phyloP scores from a whole-genome alignment of 306 rosid genomes.

The Lupinus albus region DNA sequence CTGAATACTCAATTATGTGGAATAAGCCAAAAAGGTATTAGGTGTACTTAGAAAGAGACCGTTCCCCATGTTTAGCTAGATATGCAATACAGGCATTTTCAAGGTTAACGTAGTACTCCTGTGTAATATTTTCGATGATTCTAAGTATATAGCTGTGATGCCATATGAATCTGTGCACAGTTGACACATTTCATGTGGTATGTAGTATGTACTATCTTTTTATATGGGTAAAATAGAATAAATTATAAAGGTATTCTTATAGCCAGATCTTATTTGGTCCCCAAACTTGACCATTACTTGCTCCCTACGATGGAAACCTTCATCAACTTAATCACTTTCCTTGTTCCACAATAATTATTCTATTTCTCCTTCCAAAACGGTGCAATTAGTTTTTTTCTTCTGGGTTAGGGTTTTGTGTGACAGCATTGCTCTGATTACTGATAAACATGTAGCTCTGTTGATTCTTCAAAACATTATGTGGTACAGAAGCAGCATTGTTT shows the following conservation, averaged over 20 bases:
- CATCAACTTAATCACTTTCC: background rate
- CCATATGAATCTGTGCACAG: background rate
- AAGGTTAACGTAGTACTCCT: background rate
- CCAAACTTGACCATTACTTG: conserved; percentile 3
- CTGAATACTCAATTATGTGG: background rate
- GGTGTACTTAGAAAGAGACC: background rate
- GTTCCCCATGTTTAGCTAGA: background rate
- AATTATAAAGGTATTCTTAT: background rate
- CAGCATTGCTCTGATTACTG: background rate
- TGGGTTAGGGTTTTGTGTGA: background rate
- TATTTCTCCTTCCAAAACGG: background rate
- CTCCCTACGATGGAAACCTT: background rate
- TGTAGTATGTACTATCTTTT: background rate
- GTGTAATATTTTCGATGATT: background rate
- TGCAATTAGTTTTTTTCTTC: conserved; percentile 3
- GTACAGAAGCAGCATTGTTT: conserved; percentile 8
- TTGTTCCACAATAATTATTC: conserved; percentile 1
- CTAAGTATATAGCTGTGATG: background rate
- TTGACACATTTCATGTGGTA: background rate
- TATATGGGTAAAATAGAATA: conserved; percentile 14
- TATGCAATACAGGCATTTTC: background rate
- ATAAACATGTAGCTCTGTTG: background rate
- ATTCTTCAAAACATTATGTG: conserved; percentile 13
- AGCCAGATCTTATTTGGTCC: conserved; percentile 5
- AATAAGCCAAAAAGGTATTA: background rate